Conservation (phyloP, 2,329 filamentous ascomycete species). For the Penicillium verrucosum region DNA sequence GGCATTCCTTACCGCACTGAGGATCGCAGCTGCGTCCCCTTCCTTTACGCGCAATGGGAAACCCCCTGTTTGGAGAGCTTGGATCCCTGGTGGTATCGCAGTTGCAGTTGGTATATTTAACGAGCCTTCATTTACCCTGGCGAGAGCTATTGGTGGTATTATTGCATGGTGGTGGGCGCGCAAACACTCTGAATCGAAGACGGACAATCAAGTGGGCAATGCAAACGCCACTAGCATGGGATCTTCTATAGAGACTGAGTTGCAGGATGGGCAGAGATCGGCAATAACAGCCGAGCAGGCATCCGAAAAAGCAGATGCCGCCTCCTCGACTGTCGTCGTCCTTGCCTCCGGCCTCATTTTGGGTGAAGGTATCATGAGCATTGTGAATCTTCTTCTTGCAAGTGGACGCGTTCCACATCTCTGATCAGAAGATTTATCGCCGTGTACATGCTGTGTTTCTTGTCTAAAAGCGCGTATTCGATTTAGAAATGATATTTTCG, state of each 20-base stretch:
- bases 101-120: constrained; percentile 99
- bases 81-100: constrained; percentile 79
- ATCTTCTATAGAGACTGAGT: not conserved
- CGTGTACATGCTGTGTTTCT: not conserved
- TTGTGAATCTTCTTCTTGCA: constrained; percentile 81
- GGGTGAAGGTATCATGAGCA: constrained; percentile 87
- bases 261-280: not conserved
- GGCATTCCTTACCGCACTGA: constrained; percentile 64
- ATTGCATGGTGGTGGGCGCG: constrained; percentile 74
- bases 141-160: constrained; percentile 75
- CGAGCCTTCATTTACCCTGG: constrained; percentile 90
- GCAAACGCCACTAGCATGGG: not conserved
- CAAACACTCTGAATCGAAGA: constrained; percentile 28
- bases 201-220: not conserved
- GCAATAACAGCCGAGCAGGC: constrained; percentile 42
- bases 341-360: constrained; percentile 86
- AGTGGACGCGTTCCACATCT: constrained; percentile 73
- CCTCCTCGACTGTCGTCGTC: constrained; percentile 71
- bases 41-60: constrained; percentile 28
- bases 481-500: not conserved
- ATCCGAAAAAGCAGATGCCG: constrained; percentile 32
- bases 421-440: constrained; percentile 31
- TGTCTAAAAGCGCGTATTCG: not conserved
- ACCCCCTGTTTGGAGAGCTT: constrained; percentile 62
- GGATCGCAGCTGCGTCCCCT: constrained; percentile 54